Evolutionary conservation across 345 rosid species (phyloP).

Genomic region (Mangifera indica): DNA sequence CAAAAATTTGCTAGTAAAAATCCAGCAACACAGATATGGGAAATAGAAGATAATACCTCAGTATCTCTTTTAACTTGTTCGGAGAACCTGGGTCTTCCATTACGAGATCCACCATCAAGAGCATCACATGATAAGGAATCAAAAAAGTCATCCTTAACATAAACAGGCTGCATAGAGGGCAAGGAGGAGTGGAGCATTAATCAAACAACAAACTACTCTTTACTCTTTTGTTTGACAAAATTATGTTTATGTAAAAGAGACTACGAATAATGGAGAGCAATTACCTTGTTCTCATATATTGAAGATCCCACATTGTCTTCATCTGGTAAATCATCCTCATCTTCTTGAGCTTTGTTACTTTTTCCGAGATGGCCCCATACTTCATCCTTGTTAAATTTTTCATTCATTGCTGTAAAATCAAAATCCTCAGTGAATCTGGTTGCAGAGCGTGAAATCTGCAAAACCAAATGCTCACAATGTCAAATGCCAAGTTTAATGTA

Average conservation of each 20-base stretch:
- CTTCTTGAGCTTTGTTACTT: slow-evolving; percentile 31
- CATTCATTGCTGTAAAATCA: slow-evolving; percentile 57
- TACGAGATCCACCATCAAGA: slow-evolving; percentile 32
- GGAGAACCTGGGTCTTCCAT: slow-evolving; percentile 47
- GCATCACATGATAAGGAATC: slow-evolving; percentile 51
- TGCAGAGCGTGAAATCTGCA: slow-evolving; percentile 42
- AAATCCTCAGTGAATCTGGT: slow-evolving; percentile 52
- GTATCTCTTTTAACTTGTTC: slow-evolving; percentile 53
- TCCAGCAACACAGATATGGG: background rate
- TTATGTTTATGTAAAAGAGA: background rate
- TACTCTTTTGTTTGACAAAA: background rate
- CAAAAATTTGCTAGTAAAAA: too few species aligned
- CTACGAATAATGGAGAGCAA: background rate
- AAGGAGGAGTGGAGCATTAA: background rate
- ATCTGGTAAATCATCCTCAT: slow-evolving; percentile 32
- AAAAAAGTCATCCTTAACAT: slow-evolving; percentile 58
- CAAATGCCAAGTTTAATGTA: background rate
- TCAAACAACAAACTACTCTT: background rate
- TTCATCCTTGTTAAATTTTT: slow-evolving; percentile 60
- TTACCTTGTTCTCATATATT: slow-evolving; percentile 32
- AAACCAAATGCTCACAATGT: slow-evolving; percentile 1
- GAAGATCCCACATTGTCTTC: slow-evolving; percentile 34
- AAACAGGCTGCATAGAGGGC: slow-evolving; percentile 38
- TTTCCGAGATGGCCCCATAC: slow-evolving; percentile 65
- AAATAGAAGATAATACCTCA: slow-evolving; percentile 33